Evolutionary conservation across 805 yeast species (phyloP).

Genomic region (Yamadazyma insecticola): DNA sequence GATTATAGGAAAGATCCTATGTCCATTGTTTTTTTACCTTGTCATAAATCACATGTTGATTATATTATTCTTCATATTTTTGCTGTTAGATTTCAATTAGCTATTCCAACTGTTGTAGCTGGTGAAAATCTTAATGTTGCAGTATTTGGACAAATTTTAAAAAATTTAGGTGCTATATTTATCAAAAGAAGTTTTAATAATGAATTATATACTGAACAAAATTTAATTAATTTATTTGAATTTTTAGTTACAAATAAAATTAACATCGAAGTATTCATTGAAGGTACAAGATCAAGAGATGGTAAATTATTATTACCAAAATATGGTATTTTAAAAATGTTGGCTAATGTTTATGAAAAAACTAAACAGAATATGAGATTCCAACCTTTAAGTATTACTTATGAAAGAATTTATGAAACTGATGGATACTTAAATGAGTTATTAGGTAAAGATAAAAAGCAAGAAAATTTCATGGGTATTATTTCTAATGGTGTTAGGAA

Average conservation of each 20-base stretch:
- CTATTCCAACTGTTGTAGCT: conserved; percentile 56
- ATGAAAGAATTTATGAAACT: conserved; percentile 55
- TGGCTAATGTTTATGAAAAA: conserved; percentile 41
- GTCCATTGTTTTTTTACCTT: conserved; percentile 50
- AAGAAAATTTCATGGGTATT: conserved; percentile 43
- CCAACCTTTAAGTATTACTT: conserved; percentile 55
- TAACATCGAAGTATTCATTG: conserved; percentile 57
- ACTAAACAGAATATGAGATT: conserved; percentile 38
- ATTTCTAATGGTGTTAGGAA: conserved; percentile 30
- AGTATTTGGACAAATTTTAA: conserved; percentile 46
- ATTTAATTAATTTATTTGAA: conserved; percentile 44
- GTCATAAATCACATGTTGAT: conserved; percentile 60
- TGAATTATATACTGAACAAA: conserved; percentile 43
- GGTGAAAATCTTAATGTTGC: conserved; percentile 65
- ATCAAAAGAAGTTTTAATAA: conserved; percentile 47
- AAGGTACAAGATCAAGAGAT: conserved; percentile 63
- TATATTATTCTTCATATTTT: conserved; percentile 54
- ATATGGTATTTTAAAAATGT: conserved; percentile 54
- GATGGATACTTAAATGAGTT: conserved; percentile 53
- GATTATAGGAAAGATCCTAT: conserved; percentile 35
- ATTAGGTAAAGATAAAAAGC: conserved; percentile 52
- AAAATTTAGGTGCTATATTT: conserved; percentile 52
- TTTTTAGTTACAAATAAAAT: conserved; percentile 44
- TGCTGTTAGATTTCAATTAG: conserved; percentile 48
- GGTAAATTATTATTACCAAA: conserved; percentile 62